A percentile compares a stretch with the other conserved stretches of the same genome.
Evolutionary conservation across 768 basidiomycete genomes (phyloP).

Genomic region (Coprinopsis strossmayeri): DNA sequence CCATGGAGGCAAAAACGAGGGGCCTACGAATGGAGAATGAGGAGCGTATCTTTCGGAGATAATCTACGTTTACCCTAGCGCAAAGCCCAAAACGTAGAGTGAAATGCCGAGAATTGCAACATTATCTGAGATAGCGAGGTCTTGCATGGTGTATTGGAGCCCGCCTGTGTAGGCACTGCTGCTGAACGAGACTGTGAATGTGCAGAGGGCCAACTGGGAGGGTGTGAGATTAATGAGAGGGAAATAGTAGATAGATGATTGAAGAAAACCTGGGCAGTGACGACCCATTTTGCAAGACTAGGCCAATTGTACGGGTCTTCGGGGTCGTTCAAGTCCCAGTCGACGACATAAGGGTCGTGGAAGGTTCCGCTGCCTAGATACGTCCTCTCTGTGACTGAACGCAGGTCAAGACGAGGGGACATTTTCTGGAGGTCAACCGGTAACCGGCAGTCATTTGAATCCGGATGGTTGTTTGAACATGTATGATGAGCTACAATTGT

Average conservation of each 20-base stretch:
- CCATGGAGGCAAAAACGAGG: conserved; percentile 50
- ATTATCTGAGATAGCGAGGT: conserved; percentile 43
- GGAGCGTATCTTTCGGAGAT: neutral
- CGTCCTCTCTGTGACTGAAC: conserved; percentile 10
- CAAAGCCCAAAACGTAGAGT: conserved; percentile 59
- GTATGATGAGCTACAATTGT: no score
- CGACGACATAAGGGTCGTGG: conserved; percentile 46
- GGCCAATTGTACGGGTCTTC: conserved; percentile 56
- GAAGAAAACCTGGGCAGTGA: conserved; percentile 40
- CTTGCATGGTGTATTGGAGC: conserved; percentile 33
- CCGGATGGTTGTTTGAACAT: no score
- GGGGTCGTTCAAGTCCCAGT: conserved; percentile 44
- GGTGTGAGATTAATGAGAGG: conserved; percentile 5
- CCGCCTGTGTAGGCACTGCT: conserved; percentile 54
- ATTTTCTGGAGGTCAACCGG: neutral
- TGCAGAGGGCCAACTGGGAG: conserved; percentile 41
- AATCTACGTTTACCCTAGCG: conserved; percentile 36
- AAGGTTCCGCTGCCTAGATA: conserved; percentile 42
- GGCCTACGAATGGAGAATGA: conserved; percentile 25
- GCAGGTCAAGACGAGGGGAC: neutral
- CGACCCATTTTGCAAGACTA: conserved; percentile 40
- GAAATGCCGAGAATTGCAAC: conserved; percentile 55
- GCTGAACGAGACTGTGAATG: conserved; percentile 54
- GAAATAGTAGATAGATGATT: conserved; percentile 7
- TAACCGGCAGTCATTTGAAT: conserved; percentile 5